Evolutionary conservation across 2,329 filamentous ascomycete genomes (phyloP).

Genomic region (Diaporthe ilicicola): DNA sequence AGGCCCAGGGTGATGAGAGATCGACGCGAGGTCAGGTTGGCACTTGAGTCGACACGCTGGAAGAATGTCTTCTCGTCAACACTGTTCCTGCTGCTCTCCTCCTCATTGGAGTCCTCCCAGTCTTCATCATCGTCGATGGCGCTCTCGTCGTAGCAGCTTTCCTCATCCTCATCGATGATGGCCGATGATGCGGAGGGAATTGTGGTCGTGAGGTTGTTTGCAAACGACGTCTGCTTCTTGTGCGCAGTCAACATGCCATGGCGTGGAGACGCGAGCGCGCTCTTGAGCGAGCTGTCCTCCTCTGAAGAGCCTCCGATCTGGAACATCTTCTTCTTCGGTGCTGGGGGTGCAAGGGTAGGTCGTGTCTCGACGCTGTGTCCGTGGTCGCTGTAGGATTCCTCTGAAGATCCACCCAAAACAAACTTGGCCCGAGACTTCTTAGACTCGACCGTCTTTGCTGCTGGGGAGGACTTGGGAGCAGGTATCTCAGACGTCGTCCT

Average conservation of each 20-base stretch:
- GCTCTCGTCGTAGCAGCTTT: slow-evolving; percentile 79
- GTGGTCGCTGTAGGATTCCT: slow-evolving; percentile 73
- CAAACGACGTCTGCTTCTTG: slow-evolving; percentile 86
- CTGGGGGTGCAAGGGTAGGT: slow-evolving; percentile 43
- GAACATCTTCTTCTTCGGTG: slow-evolving; percentile 54
- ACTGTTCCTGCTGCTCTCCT: slow-evolving; percentile 84
- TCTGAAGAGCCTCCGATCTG: slow-evolving; percentile 71
- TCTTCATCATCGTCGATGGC: slow-evolving; percentile 79
- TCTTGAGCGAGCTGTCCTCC: slow-evolving; percentile 79
- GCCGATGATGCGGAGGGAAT: slow-evolving; percentile 59
- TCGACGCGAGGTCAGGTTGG: slow-evolving; percentile 83
- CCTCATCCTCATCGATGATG: slow-evolving; percentile 58
- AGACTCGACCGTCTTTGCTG: slow-evolving; percentile 73
- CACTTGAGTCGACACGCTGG: slow-evolving; percentile 88
- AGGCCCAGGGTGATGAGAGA: slow-evolving; percentile 92
- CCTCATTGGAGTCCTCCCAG: slow-evolving; percentile 71
- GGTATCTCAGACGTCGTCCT: slow-evolving; percentile 67
- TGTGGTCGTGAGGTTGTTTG: slow-evolving; percentile 75
- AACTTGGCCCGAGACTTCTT: slow-evolving; percentile 71
- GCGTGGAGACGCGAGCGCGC: slow-evolving; percentile 55
- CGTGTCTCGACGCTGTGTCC: slow-evolving; percentile 52
- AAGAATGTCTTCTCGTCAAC: slow-evolving; percentile 84
- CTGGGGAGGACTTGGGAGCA: slow-evolving; percentile 64
- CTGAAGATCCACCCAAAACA: slow-evolving; percentile 80
- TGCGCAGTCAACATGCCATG: slow-evolving; percentile 51